phyloP scores from a whole-genome alignment of 164 flowering plant genomes.

The Brasenia schreberi region DNA sequence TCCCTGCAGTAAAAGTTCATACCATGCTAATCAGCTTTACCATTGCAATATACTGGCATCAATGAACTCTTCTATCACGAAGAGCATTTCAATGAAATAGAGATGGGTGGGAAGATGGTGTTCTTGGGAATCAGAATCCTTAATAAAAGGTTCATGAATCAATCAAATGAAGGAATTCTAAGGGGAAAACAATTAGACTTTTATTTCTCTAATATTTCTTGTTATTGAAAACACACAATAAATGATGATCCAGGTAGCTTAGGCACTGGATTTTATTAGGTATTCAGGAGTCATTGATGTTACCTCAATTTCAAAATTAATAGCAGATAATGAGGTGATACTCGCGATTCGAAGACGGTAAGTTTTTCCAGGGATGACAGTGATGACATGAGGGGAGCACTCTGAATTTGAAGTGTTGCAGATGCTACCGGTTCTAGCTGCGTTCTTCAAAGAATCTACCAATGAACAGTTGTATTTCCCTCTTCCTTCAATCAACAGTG shows the following conservation, averaged over 20 bases:
- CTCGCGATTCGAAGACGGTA: conserved; percentile 62
- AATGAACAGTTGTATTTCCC: conserved; percentile 66
- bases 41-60: too few species aligned
- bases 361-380: conserved; percentile 67
- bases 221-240: neutral
- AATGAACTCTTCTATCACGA: too few species aligned
- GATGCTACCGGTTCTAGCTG: conserved; percentile 7
- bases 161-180: too few species aligned
- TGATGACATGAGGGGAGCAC: conserved; percentile 43
- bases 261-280: neutral
- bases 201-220: neutral
- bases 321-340: conserved; percentile 62
- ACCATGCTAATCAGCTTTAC: too few species aligned
- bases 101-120: too few species aligned
- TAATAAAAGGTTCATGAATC: too few species aligned
- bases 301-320: conserved; percentile 76
- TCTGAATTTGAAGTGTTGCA: conserved; percentile 56
- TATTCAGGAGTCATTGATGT: neutral
- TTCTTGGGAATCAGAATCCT: too few species aligned
- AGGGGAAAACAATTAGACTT: neutral
- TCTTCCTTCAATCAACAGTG: conserved; percentile 75
- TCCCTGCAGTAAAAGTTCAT: conserved; percentile 24
- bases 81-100: too few species aligned
- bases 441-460: conserved; percentile 7
- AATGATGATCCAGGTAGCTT: neutral